Conservation (phyloP, 2,329 filamentous ascomycete genomes). For the Botrytis elliptica region DNA sequence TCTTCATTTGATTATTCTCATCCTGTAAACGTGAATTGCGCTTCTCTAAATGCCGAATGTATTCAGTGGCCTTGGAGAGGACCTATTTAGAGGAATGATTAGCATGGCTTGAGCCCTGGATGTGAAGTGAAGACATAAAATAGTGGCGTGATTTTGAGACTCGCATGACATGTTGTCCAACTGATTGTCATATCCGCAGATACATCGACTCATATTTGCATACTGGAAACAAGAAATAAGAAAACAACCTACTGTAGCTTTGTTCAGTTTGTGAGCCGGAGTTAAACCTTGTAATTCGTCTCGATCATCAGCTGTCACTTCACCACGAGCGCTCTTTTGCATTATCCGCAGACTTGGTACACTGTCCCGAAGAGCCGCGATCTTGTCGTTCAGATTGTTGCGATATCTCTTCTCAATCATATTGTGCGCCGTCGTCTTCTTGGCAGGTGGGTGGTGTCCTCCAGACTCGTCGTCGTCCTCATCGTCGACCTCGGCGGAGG, state of each 20-base stretch:
- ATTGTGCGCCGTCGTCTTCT: constrained; percentile 97
- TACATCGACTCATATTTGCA: constrained; percentile 5
- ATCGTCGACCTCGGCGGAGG: constrained; percentile 56
- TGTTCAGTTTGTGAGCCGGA: constrained; percentile 92
- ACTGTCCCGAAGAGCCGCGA: constrained; percentile 85
- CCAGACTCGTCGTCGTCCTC: constrained; percentile 60
- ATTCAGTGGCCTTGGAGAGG: constrained; percentile 91
- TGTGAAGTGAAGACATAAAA: not conserved
- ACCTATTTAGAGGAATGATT: constrained; percentile 42
- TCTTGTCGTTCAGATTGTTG: constrained; percentile 96
- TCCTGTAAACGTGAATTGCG: constrained; percentile 79
- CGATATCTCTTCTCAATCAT: constrained; percentile 98
- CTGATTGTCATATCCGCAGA: not conserved
- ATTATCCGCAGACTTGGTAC: constrained; percentile 87
- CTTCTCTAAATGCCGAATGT: constrained; percentile 91
- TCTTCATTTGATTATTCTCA: constrained; percentile 77
- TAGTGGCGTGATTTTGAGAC: constrained; percentile 20
- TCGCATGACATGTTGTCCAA: constrained; percentile 18
- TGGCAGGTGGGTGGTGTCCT: constrained; percentile 58
- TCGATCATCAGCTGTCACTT: constrained; percentile 69
- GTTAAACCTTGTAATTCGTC: constrained; percentile 80
- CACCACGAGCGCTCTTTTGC: constrained; percentile 67
- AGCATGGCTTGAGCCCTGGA: constrained; percentile 11
- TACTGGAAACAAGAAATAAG: not conserved
- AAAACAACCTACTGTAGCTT: constrained; percentile 68